Percentiles rank a stretch among this genome's conserved stretches.
Conservation (phyloP, 345 rosid species). For the Leavenworthia alabamica region DNA sequence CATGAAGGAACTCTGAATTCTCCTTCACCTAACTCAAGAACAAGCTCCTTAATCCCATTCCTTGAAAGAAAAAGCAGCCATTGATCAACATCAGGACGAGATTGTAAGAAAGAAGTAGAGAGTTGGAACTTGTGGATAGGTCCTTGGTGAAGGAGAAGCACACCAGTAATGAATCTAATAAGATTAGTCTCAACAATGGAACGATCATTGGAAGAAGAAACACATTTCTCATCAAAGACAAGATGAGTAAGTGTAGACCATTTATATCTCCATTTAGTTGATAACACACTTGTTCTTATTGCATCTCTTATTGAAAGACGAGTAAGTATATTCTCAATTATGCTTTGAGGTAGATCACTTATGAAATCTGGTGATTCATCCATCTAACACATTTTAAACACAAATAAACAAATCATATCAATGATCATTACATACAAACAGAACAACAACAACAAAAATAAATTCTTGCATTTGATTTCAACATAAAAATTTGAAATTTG, state of each 20-base stretch:
- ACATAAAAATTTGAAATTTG: not conserved
- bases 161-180: constrained; percentile 51
- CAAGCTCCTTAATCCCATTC: constrained; percentile 55
- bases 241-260: constrained; percentile 72
- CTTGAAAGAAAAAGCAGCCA: constrained; percentile 93
- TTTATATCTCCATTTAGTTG: constrained; percentile 76
- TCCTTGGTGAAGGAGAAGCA: constrained; percentile 81
- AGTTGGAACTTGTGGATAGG: constrained; percentile 87
- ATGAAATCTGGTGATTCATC: constrained; percentile 48
- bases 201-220: constrained; percentile 29
- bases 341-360: constrained; percentile 79
- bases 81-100: constrained; percentile 76
- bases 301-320: constrained; percentile 66
- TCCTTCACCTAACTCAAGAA: constrained; percentile 75
- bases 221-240: constrained; percentile 62
- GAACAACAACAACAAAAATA: not conserved
- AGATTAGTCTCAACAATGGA: constrained; percentile 37
- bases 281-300: constrained; percentile 64
- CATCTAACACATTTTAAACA: constrained; percentile 29
- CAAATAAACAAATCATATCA: not conserved
- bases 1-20: constrained; percentile 75
- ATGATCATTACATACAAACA: not conserved
- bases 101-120: constrained; percentile 45
- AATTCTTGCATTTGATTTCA: not conserved
- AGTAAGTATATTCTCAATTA: constrained; percentile 63